Base-by-base conservation (phyloP, 768 basidiomycete species). In the Lyophyllum decastes region DNA sequence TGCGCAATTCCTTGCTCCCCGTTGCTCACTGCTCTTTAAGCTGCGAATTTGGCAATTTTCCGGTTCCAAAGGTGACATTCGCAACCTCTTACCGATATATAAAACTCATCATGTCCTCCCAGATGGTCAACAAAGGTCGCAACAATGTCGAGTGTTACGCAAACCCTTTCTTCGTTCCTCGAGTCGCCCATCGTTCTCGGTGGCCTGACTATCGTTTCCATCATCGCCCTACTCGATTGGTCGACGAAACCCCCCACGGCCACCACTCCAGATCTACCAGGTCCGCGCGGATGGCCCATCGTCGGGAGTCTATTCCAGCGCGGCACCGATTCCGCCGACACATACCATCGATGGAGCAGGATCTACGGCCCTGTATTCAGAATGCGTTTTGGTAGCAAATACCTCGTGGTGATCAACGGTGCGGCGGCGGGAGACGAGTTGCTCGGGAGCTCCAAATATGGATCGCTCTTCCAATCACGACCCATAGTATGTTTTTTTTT, bases 351-450 rank as follows among this genome's bases (percentile, higher is more conserved):
- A 49, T 63, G 62, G 62, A 63, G 62, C 34, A 58, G 58, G 33
- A 58, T 58, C 21, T 63, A 63, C 40, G 56, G 62, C 4, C 62
- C 59, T 6, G 62, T 63, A n/a, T 63, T 63, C 44, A 57, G 49
- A 27, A 53, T 63, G 24, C 55, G 59, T 10, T 55, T 63, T 8
- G 56, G 62, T 22, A 57, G 61, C 45, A 50, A 50, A 51, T 63
- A 50, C 48, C 33, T 63, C 6, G 53, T 63, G 4, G 56, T 63
- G 17, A 61, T 63, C 12, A 63, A 63, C 17, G 49, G 47, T 2
- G 62, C 59, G 9, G 59, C 57, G 17, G 44, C 50, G 14, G 59
- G 59, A 30, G 59, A 63, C 26, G 62, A 63, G 30, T 56, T 63
- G 33, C 38, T 63, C 21, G 59, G 55, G 1, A 61, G 62, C 27